phyloP scores from a whole-genome alignment of 805 yeast genomes.

The Pichia thaimueangensis region DNA sequence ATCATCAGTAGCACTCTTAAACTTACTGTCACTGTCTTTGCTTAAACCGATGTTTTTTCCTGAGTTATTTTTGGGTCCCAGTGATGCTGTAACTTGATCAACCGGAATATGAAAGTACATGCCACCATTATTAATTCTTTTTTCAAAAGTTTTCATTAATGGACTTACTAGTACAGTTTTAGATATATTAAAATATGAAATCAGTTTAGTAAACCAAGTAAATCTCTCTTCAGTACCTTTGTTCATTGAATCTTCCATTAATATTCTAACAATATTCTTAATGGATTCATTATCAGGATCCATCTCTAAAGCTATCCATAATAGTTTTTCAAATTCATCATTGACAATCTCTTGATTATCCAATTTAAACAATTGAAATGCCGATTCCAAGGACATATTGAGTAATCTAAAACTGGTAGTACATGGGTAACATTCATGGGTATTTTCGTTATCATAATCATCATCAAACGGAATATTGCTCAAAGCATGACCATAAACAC shows the following conservation, averaged over 20 bases:
- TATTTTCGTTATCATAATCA: conserved; percentile 20
- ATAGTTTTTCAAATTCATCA: conserved; percentile 16
- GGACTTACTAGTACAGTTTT: conserved; percentile 21
- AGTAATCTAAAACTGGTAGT: conserved; percentile 28
- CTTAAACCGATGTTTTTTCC: too few species aligned
- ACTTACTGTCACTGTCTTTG: not conserved
- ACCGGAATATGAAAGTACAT: conserved; percentile 22
- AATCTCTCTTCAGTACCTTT: conserved; percentile 15
- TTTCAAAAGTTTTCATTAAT: conserved; percentile 21
- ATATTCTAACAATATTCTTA: conserved; percentile 17
- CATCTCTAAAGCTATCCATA: conserved; percentile 31
- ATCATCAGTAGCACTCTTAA: conserved; percentile 19
- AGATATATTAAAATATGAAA: conserved; percentile 21
- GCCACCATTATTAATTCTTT: conserved; percentile 27
- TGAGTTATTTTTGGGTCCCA: not conserved
- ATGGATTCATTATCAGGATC: conserved; percentile 19
- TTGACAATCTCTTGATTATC: conserved; percentile 14
- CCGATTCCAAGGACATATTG: conserved; percentile 24
- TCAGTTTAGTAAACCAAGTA: conserved; percentile 26
- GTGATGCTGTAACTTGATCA: not conserved
- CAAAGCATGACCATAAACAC: conserved; percentile 23
- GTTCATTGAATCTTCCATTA: conserved; percentile 19
- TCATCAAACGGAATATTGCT: conserved; percentile 21
- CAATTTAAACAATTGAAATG: conserved; percentile 26
- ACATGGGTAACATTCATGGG: conserved; percentile 21